These are phyloP conservation scores for Chlamydomonas schloesseri DNA, from an alignment of 139 green algal species.

Conservation along the genomic window DNA sequence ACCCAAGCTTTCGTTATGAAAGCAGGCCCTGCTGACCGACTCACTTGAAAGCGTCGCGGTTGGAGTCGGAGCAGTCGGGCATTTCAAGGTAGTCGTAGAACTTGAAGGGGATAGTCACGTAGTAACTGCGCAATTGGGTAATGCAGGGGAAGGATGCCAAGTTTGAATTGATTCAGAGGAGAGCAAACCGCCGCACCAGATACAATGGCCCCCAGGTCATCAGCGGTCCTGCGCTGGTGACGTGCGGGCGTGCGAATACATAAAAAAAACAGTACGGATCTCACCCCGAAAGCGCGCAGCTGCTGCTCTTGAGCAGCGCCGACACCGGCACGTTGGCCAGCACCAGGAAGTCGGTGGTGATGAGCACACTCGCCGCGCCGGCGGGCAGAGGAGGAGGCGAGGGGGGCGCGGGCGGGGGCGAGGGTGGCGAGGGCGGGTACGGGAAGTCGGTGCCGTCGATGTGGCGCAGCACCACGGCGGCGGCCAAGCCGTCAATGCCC, in stretches of 20 bases:
- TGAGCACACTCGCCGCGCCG: neutral
- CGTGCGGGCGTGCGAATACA: too few relatives aligned
- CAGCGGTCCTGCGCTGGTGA: too few relatives aligned
- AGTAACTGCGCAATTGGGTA: neutral
- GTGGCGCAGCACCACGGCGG: slow-evolving; percentile 17
- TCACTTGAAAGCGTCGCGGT: too few relatives aligned
- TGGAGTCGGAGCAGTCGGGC: neutral
- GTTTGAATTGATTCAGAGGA: too few relatives aligned
- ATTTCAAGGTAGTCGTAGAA: neutral
- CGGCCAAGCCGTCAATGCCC: slow-evolving; percentile 21
- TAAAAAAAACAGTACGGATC: too few relatives aligned
- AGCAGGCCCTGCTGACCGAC: too few relatives aligned
- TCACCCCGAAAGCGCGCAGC: neutral
- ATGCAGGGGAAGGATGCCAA: too few relatives aligned
- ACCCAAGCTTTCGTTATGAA: too few relatives aligned
- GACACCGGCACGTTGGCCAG: neutral
- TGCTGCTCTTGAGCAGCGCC: neutral
- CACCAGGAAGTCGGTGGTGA: slow-evolving; percentile 37
- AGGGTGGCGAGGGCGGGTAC: neutral
- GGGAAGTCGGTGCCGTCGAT: neutral
- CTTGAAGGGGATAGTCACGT: neutral
- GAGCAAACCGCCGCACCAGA: too few relatives aligned
- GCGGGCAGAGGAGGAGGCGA: neutral
- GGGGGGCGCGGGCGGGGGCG: neutral
- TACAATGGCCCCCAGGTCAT: too few relatives aligned